Evolutionary conservation across 73 alveolate genomes (phyloP).

Genomic region (Stentor coeruleus): DNA sequence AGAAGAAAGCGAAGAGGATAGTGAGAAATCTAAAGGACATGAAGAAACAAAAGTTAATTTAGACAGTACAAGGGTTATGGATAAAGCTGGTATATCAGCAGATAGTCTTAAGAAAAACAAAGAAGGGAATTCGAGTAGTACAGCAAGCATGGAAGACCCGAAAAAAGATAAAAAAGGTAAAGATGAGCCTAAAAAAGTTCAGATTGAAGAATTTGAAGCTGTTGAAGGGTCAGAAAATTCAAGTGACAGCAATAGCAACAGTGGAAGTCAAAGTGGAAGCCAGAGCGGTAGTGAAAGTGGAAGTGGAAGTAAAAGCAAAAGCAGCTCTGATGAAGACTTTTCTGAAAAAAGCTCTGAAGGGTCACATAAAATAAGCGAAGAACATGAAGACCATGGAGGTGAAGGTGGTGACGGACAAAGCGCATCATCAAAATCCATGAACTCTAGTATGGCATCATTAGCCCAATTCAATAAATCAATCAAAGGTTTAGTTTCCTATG

Average conservation of each 20-base stretch:
- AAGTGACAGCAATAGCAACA: too few species aligned
- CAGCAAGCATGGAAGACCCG: too few species aligned
- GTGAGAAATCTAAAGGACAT: background rate
- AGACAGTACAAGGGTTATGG: too few species aligned
- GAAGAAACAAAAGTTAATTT: background rate
- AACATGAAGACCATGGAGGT: background rate
- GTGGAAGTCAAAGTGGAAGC: too few species aligned
- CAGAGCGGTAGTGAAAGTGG: background rate
- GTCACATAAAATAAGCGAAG: background rate
- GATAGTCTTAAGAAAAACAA: background rate
- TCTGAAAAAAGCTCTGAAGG: background rate
- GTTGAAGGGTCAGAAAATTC: too few species aligned
- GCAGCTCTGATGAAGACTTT: background rate
- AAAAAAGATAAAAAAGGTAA: too few species aligned
- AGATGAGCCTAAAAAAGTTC: too few species aligned
- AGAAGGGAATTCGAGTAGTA: background rate
- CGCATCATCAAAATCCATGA: conserved; percentile 16
- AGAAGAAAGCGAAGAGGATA: conserved; percentile 9
- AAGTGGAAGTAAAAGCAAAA: background rate
- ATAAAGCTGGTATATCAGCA: too few species aligned
- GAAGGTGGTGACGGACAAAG: conserved; percentile 12
- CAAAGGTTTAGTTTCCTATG: conserved; percentile 1
- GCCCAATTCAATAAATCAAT: conserved; percentile 26
- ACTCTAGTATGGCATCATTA: background rate
- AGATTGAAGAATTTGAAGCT: too few species aligned